Percentiles rank a stretch among this genome's conserved stretches.
These are phyloP conservation scores for Piper betle DNA, from an alignment of 164 flowering plant species.

Conservation along the genomic window DNA sequence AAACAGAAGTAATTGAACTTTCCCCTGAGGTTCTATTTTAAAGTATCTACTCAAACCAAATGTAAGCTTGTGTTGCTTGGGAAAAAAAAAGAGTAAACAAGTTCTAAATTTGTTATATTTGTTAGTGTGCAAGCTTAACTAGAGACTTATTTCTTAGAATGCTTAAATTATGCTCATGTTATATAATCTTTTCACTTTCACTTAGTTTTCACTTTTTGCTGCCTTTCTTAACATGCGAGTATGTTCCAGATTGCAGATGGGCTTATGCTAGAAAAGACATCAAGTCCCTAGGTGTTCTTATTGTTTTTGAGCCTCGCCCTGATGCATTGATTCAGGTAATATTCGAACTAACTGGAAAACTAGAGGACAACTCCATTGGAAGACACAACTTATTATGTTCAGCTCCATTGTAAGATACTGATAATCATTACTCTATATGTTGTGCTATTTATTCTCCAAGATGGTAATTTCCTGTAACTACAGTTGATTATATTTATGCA, in stretches of 20 bases:
- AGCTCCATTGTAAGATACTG: conserved; percentile 14
- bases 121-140: not conserved
- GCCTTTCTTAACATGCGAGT: not conserved
- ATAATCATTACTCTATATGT: conserved; percentile 3
- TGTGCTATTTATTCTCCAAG: conserved; percentile 32
- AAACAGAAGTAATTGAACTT: conserved; percentile 52
- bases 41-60: not conserved
- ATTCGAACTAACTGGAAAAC: not conserved
- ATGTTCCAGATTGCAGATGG: conserved; percentile 82
- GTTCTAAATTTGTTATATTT: not conserved
- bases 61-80: conserved; percentile 49
- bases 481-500: conserved; percentile 9
- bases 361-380: conserved; percentile 90
- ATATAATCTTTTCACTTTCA: too few species aligned
- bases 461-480: not conserved
- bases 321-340: conserved; percentile 95
- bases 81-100: conserved; percentile 25
- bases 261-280: conserved; percentile 76
- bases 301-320: conserved; percentile 98
- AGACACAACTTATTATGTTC: conserved; percentile 21
- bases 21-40: too few species aligned
- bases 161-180: too few species aligned
- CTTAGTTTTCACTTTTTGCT: too few species aligned
- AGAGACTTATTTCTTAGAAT: not conserved
- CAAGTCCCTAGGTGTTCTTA: conserved; percentile 92